Evolutionary conservation across 1,139 yeast genomes (phyloP), one percentile per base, ranked within the genome.

Genomic region (Suhomyces atakaporum): DNA sequence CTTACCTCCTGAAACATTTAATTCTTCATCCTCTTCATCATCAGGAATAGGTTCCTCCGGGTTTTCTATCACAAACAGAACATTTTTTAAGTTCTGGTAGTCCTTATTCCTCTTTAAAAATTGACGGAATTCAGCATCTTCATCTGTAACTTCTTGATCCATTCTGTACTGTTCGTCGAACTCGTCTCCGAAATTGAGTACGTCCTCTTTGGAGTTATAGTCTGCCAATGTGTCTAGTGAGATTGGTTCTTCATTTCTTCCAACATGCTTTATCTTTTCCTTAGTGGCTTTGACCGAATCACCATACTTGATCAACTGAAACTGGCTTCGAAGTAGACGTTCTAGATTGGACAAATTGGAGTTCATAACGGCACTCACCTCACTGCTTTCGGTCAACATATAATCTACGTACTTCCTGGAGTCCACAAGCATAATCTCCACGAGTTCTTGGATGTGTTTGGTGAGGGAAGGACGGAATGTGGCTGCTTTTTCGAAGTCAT

Each of bases 1-100:
- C 35, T 65, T 75, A 25, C 92, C 92, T 35, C 92, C 94, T 3
- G 77, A 77, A 4, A 83, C 72, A 28, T 70, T 75, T 27, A 83
- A 39, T 13, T 81, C 87, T 9, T 77, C 83, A 22, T 77, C 83
- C 12, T 63, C 76, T 8, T 51, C 60, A 4, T 53, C 66, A 12
- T 46, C 49, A 0, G 75, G 74, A 13, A 71, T 53, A 4, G 73
- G 71, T 26, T 65, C 68, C 38, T 65, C 69, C 0, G 77, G 77
- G 36, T 69, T 51, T 16, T 56, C 45, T 4, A 67, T 37, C 1
- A 70, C 58, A 30, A 63, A 63, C 7, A 53, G 35, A 6, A 60
- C 51, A 36, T 54, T 60, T 31, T 53, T 56, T 20, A 68, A 38
- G 24, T 49, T 57, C 25, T 52, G 56, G 40, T 59, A 63, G 16